These are phyloP conservation scores for Phaeotremella skinneri DNA, from an alignment of 768 basidiomycete genomes.

Conservation along the genomic window DNA sequence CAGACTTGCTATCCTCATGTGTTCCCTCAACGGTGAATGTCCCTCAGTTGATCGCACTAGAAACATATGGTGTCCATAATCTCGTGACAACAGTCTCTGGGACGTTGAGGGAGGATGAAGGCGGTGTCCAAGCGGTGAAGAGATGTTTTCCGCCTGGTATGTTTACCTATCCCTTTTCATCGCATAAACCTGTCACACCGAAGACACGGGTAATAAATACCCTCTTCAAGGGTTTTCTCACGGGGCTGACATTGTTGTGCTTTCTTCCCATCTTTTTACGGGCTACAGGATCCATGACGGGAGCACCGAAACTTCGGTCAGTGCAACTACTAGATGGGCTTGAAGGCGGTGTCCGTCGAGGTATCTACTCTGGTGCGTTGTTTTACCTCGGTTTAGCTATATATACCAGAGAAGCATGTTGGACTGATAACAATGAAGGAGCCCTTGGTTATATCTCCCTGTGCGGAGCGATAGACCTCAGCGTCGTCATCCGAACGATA, in stretches of 20 bases:
- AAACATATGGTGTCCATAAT: slow-evolving; percentile 94
- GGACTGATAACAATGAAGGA: slow-evolving; percentile 53
- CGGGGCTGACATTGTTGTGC: slow-evolving; percentile 5
- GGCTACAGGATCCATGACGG: slow-evolving; percentile 84
- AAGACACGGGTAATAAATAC: background rate
- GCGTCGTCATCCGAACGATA: slow-evolving; percentile 89
- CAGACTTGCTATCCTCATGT: slow-evolving; percentile 81
- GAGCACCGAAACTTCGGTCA: slow-evolving; percentile 90
- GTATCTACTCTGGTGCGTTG: slow-evolving; percentile 67
- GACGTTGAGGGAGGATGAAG: slow-evolving; percentile 55
- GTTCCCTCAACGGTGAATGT: slow-evolving; percentile 73
- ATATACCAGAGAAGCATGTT: background rate
- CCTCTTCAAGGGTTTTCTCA: background rate
- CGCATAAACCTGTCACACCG: background rate
- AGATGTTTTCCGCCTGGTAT: slow-evolving; percentile 81
- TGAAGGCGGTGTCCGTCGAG: slow-evolving; percentile 65
- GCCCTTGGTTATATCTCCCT: slow-evolving; percentile 90
- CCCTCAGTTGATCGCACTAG: slow-evolving; percentile 78
- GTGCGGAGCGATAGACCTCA: slow-evolving; percentile 85
- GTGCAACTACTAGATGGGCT: slow-evolving; percentile 81
- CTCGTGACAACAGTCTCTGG: slow-evolving; percentile 92
- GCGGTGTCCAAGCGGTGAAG: slow-evolving; percentile 72
- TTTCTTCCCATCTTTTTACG: background rate
- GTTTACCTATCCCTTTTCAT: slow-evolving; percentile 11
- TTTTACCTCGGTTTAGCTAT: background rate